Percentiles rank a stretch among this genome's conserved stretches.
Conservation (phyloP, 108 stramenopile genomes). For the Mediolabrus comicus region DNA sequence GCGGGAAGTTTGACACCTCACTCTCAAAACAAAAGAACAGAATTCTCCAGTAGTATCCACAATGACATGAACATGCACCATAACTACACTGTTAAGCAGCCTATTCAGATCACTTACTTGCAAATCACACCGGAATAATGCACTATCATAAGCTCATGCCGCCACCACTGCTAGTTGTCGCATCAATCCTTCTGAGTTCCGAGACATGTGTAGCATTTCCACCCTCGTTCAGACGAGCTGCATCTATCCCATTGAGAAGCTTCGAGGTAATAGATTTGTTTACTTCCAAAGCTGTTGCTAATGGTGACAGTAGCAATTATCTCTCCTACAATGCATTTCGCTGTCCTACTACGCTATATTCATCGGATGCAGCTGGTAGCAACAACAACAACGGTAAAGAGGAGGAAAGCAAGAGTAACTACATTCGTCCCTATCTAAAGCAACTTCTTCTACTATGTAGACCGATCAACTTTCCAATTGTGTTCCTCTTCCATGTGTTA, state of each 20-base stretch:
- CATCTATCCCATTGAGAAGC: neutral
- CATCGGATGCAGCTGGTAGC: neutral
- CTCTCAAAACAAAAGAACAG: too few relatives aligned
- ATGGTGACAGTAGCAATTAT: neutral
- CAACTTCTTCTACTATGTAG: constrained; percentile 46
- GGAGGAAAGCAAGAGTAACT: neutral
- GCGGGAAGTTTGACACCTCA: too few relatives aligned
- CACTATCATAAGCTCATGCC: neutral
- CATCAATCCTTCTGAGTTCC: neutral
- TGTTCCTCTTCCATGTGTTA: constrained; percentile 62
- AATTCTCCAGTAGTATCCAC: too few relatives aligned
- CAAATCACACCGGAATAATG: neutral
- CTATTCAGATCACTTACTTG: too few relatives aligned
- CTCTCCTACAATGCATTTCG: neutral
- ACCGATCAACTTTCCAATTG: constrained; percentile 61
- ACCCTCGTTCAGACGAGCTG: neutral
- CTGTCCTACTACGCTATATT: neutral
- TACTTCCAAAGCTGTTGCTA: neutral
- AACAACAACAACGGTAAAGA: neutral
- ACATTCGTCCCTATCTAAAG: constrained; percentile 24
- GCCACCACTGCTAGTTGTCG: neutral
- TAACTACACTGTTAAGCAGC: too few relatives aligned
- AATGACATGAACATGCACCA: too few relatives aligned
- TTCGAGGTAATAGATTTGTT: neutral
- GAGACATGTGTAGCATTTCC: neutral